A percentile compares a stretch with the other conserved stretches of the same genome.
Evolutionary conservation across 202 grass and related monocot genomes (phyloP).

Genomic region (Musa balbisiana): DNA sequence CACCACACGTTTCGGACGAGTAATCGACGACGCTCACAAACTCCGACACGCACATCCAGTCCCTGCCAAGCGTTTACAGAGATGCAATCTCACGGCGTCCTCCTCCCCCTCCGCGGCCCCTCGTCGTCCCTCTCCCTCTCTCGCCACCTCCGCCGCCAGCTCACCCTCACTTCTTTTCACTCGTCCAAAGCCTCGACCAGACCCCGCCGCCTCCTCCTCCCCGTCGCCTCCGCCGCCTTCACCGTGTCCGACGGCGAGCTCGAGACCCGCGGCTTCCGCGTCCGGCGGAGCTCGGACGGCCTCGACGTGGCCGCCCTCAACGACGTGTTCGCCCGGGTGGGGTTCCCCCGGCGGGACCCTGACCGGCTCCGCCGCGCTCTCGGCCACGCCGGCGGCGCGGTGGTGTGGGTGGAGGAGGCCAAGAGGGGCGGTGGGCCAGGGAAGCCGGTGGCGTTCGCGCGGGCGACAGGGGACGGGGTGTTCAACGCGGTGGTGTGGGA

Average conservation of each 20-base stretch:
- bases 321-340: slow-evolving; percentile 14
- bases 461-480: slow-evolving; percentile 77
- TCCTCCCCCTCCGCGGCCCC: background rate
- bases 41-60: background rate
- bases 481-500: slow-evolving; percentile 98
- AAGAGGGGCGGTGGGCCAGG: background rate
- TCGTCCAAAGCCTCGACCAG: background rate
- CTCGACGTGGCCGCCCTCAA: slow-evolving; percentile 13
- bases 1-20: no score
- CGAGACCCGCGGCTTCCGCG: slow-evolving; percentile 14
- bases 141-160: background rate
- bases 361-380: slow-evolving; percentile 55
- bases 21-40: no score
- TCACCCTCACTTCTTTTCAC: background rate
- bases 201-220: background rate
- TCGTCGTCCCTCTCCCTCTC: background rate
- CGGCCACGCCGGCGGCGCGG: slow-evolving; percentile 39
- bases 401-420: slow-evolving; percentile 32
- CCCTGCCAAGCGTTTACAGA: background rate
- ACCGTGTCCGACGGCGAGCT: slow-evolving; percentile 19
- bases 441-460: slow-evolving; percentile 78
- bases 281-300: background rate
- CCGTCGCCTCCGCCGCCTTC: slow-evolving; percentile 2
- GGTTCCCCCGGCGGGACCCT: slow-evolving; percentile 29
- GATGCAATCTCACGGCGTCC: background rate